Percentiles rank a stretch among this genome's conserved stretches.
These are phyloP conservation scores for Dactylis glomerata DNA, from an alignment of 176 grass and related monocot species.

Conservation along the genomic window DNA sequence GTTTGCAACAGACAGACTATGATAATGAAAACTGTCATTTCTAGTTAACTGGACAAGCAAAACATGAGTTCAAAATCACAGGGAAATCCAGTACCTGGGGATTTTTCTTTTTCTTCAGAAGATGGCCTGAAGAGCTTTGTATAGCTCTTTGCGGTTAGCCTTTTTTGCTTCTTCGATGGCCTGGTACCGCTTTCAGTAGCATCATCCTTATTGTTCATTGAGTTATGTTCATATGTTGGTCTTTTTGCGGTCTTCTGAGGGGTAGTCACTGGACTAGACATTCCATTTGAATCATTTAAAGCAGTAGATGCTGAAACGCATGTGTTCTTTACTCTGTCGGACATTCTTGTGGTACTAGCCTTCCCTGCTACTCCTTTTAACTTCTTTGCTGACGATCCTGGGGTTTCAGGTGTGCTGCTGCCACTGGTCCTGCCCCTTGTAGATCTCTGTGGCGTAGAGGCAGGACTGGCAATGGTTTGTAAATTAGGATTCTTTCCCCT, in stretches of 20 bases:
- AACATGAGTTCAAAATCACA: not conserved
- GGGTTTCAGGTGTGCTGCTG: not conserved
- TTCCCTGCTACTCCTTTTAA: not conserved
- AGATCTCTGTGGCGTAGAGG: constrained; percentile 24
- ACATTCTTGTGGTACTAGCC: constrained; percentile 3
- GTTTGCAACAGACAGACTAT: constrained; percentile 2
- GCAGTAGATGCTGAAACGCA: not conserved
- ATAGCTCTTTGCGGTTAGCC: constrained; percentile 32
- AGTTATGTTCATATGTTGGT: not conserved
- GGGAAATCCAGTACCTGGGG: constrained; percentile 27
- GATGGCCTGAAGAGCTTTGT: constrained; percentile 6
- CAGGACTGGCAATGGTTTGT: not conserved
- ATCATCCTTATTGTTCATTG: not conserved
- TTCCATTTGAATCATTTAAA: constrained; percentile 25
- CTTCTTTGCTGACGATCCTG: constrained; percentile 15
- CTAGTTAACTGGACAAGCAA: not conserved
- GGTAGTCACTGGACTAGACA: not conserved
- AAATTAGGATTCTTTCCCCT: constrained; percentile 32
- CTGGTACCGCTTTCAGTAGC: not conserved
- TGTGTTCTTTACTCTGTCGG: constrained; percentile 16
- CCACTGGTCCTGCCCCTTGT: not conserved
- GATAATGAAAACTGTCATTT: not conserved
- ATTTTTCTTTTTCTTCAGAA: not conserved
- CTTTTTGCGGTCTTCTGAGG: constrained; percentile 24
- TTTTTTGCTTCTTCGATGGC: constrained; percentile 39